Evolutionary conservation across 1,284 basidiomycete species (phyloP).

Genomic region (Tremellales sp.): DNA sequence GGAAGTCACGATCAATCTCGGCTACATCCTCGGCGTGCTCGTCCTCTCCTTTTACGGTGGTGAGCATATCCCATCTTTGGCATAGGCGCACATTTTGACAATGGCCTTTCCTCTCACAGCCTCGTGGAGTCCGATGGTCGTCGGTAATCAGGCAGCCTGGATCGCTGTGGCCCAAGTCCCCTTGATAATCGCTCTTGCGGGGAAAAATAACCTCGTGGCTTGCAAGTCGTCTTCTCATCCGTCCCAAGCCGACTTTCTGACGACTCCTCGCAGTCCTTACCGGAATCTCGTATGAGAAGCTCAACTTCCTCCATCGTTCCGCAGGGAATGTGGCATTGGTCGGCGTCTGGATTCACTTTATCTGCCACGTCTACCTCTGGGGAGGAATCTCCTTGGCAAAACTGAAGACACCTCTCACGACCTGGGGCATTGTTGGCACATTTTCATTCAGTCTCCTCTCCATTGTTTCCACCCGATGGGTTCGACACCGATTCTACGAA

Average conservation of each 20-base stretch:
- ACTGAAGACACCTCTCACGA: not conserved
- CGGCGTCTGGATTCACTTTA: conserved; percentile 33
- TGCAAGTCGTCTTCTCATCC: conserved; percentile 46
- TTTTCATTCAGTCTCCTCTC: conserved; percentile 50
- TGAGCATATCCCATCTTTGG: conserved; percentile 17
- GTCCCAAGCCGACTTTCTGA: not conserved
- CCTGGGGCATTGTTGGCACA: conserved; percentile 47
- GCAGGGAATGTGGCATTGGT: conserved; percentile 31
- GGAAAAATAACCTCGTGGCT: conserved; percentile 62
- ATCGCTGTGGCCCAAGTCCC: conserved; percentile 59
- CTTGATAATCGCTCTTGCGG: conserved; percentile 60
- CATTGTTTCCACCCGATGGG: conserved; percentile 47
- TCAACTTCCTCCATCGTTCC: conserved; percentile 42
- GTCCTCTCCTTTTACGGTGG: conserved; percentile 26
- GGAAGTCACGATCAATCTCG: conserved; percentile 18
- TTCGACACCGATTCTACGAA: conserved; percentile 52
- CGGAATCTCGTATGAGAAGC: conserved; percentile 59
- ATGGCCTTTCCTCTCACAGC: conserved; percentile 6
- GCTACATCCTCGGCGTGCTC: conserved; percentile 19
- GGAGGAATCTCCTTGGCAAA: conserved; percentile 7
- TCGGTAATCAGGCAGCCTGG: conserved; percentile 52
- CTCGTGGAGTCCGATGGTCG: conserved; percentile 17
- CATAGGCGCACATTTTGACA: not conserved
- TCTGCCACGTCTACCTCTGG: conserved; percentile 19
- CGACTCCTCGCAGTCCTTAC: conserved; percentile 52